A percentile compares a stretch with the other conserved stretches of the same genome.
Conservation (phyloP, 78 protist genomes). For the Dictyostelium purpureum region DNA sequence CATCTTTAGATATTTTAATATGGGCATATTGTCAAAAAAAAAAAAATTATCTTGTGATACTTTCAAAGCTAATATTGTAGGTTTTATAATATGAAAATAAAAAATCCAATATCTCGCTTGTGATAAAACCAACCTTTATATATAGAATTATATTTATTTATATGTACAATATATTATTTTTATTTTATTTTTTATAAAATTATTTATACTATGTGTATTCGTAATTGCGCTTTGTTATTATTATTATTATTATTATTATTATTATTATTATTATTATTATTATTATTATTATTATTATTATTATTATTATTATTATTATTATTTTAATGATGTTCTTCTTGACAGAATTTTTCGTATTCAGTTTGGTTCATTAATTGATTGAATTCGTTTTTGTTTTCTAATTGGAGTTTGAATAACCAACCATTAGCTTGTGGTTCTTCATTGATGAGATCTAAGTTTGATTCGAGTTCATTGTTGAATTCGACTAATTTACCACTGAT, state of each 20-base stretch:
- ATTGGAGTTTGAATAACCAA: conserved; percentile 15
- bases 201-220: no score
- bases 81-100: no score
- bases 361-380: neutral
- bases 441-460: conserved; percentile 31
- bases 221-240: neutral
- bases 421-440: conserved; percentile 32
- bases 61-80: no score
- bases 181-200: no score
- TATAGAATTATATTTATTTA: no score
- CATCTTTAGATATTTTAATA: no score
- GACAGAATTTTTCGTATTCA: neutral
- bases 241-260: conserved; percentile 5
- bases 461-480: conserved; percentile 1
- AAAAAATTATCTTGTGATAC: no score
- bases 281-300: neutral
- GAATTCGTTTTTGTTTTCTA: neutral
- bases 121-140: no score
- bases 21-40: no score
- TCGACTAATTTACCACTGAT: conserved; percentile 42
- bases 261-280: neutral
- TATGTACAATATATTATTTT: no score
- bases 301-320: neutral
- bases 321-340: neutral
- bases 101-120: no score